Evolutionary conservation across 257 asterid species (phyloP), one percentile per base, ranked within the genome.

Genomic region (Solanum lycopersicoides): DNA sequence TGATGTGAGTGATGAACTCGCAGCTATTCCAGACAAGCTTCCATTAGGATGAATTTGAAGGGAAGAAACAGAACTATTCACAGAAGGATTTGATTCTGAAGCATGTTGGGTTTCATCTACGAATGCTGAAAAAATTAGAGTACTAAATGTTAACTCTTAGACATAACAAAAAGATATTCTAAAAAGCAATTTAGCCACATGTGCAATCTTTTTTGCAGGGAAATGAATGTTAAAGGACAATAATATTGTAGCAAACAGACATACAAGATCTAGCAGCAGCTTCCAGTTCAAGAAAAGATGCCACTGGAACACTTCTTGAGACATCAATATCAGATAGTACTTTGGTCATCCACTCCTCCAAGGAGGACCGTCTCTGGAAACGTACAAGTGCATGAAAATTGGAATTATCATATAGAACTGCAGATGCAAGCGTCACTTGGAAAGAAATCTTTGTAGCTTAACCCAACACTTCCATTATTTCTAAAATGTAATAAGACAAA

Each of bases 251-350:
- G 71, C 82, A 91, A 91, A 83, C 60, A 82, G 72, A 89, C 98
- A 82, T 89, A 97, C 99, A 92, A 91, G 98, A 92, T 91, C 99
- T 92, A 88, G 98, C 98, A 91, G 99, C 96, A 87, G 99, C 98
- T 94, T 97, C 99, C 90, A 97, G 94, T 89, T 97, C 99, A 82
- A 97, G 97, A 90, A 96, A 97, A 85, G 99, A 94, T 20, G 99
- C 99, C 44, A 94, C 97, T 59, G 87, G 92, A 30, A 92, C 90
- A 92, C 96, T 94, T 93, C 99, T 93, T 82, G 99, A 95, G 71
- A 95, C 69, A 86, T 96, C 98, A 90, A 96, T 94, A 90, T 96
- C 99, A 76, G 98, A 97, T 72, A 97, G 93, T 93, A 95, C 89
- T 89, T 92, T 96, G 87, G 95, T 44, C 95, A 96, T 92, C 99